A percentile compares a stretch with the other conserved stretches of the same genome.
Conservation (phyloP, 2,329 filamentous ascomycete genomes). For the Cladosporium oxysporum region DNA sequence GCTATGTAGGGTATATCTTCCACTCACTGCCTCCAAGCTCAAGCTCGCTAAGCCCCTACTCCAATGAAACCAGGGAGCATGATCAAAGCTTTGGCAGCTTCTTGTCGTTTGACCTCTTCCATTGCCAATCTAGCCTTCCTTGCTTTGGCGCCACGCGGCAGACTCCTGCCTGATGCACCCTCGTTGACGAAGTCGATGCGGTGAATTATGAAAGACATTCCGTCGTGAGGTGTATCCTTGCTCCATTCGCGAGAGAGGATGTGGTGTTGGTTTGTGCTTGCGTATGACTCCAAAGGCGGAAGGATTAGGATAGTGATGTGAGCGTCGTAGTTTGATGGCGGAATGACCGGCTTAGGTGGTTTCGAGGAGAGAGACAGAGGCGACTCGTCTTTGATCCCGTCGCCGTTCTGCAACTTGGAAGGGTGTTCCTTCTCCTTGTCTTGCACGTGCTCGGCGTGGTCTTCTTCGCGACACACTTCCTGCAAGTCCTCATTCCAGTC, state of each 20-base stretch:
- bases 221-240: conserved; percentile 66
- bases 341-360: conserved; percentile 60
- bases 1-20: conserved; percentile 7
- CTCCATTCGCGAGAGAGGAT: conserved; percentile 81
- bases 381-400: conserved; percentile 16
- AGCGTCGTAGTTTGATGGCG: conserved; percentile 71
- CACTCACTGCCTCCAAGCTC: not conserved
- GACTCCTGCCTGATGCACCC: conserved; percentile 53
- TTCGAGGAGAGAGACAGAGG: conserved; percentile 25
- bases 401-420: conserved; percentile 24
- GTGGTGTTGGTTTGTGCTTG: conserved; percentile 73
- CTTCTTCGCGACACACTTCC: conserved; percentile 39
- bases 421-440: conserved; percentile 16
- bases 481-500: conserved; percentile 47
- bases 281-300: conserved; percentile 75
- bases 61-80: conserved; percentile 28
- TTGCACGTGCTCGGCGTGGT: conserved; percentile 26
- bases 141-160: conserved; percentile 49
- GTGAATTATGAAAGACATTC: conserved; percentile 83
- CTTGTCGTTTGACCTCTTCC: conserved; percentile 37
- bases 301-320: conserved; percentile 86
- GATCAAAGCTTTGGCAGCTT: conserved; percentile 36
- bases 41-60: conserved; percentile 5
- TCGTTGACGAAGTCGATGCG: conserved; percentile 85
- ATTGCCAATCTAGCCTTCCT: conserved; percentile 52